phyloP scores from a whole-genome alignment of 352 stramenopile species.

The Saprolegnia parasitica region DNA sequence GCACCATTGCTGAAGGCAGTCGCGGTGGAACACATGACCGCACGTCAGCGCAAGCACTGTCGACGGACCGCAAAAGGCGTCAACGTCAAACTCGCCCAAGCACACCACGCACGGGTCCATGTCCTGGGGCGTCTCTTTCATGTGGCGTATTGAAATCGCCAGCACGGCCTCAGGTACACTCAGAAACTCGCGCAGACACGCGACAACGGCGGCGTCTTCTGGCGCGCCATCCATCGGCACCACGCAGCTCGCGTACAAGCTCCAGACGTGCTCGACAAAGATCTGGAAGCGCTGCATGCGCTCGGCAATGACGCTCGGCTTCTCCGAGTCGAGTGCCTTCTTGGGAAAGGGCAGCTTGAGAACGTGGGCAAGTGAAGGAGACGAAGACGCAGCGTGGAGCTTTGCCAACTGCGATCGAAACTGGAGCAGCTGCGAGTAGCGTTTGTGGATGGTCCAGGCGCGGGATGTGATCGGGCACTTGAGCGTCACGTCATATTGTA shows the following conservation, averaged over 20 bases:
- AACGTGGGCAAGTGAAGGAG: background rate
- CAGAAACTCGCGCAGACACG: background rate
- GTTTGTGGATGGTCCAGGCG: conserved; percentile 16
- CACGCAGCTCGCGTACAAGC: conserved; percentile 12
- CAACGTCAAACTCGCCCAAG: background rate
- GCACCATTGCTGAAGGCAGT: conserved; percentile 3
- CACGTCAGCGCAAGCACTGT: background rate
- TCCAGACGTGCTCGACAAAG: conserved; percentile 5
- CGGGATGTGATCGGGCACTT: background rate
- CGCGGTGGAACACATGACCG: background rate
- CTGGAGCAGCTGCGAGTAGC: conserved; percentile 14
- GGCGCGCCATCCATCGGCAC: too few relatives aligned
- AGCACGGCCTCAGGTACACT: background rate
- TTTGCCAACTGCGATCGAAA: background rate
- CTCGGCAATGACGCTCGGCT: background rate
- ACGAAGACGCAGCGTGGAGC: background rate
- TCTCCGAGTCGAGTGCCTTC: conserved; percentile 19
- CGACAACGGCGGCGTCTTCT: background rate
- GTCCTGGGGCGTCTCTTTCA: background rate
- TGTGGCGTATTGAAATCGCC: background rate
- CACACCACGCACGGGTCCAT: background rate
- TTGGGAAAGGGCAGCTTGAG: conserved; percentile 20
- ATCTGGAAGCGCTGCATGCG: conserved; percentile 5
- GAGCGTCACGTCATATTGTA: conserved; percentile 8
- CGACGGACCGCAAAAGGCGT: background rate